Percentiles rank a stretch among this genome's conserved stretches.
phyloP scores from a whole-genome alignment of 2,329 filamentous ascomycete species.

The Huntiella moniliformis region DNA sequence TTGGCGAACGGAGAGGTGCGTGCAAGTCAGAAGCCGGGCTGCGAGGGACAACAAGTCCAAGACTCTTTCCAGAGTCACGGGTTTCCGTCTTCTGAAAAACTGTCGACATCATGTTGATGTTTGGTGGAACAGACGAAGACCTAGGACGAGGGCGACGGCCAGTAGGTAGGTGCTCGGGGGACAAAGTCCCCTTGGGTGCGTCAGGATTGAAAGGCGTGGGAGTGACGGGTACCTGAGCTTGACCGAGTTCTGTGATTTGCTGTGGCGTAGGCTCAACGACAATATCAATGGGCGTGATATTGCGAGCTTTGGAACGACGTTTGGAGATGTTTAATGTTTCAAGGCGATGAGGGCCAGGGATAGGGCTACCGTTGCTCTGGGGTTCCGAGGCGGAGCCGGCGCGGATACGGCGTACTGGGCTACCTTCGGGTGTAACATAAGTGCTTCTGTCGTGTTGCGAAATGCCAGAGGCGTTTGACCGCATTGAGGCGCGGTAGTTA shows the following conservation, averaged over 20 bases:
- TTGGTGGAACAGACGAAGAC: slow-evolving; percentile 19
- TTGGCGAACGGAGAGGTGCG: slow-evolving; percentile 9
- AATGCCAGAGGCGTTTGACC: not conserved
- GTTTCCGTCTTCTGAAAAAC: slow-evolving; percentile 19
- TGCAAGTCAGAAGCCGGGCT: not conserved
- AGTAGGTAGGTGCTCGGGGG: slow-evolving; percentile 1
- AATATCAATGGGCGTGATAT: slow-evolving; percentile 8
- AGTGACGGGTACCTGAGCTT: slow-evolving; percentile 2
- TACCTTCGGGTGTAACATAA: not conserved
- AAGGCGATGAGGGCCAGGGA: too few relatives aligned
- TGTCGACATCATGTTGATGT: slow-evolving; percentile 14
- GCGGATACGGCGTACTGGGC: not conserved
- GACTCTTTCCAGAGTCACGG: slow-evolving; percentile 33
- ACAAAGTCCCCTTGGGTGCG: not conserved
- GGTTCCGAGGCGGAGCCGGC: not conserved
- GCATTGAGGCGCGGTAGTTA: not conserved
- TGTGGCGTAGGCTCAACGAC: slow-evolving; percentile 5
- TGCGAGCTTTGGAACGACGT: slow-evolving; percentile 7
- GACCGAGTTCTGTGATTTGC: slow-evolving; percentile 4
- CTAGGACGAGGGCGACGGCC: slow-evolving; percentile 12
- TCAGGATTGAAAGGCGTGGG: slow-evolving; percentile 1
- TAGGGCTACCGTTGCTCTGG: not conserved
- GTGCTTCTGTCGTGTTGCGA: not conserved
- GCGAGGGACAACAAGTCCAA: slow-evolving; percentile 17
- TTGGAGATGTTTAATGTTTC: slow-evolving; percentile 1